A percentile compares a stretch with the other conserved stretches of the same genome.
These are phyloP conservation scores for Colletotrichum lindemuthianum DNA, from an alignment of 2,329 filamentous ascomycete species.

Conservation along the genomic window DNA sequence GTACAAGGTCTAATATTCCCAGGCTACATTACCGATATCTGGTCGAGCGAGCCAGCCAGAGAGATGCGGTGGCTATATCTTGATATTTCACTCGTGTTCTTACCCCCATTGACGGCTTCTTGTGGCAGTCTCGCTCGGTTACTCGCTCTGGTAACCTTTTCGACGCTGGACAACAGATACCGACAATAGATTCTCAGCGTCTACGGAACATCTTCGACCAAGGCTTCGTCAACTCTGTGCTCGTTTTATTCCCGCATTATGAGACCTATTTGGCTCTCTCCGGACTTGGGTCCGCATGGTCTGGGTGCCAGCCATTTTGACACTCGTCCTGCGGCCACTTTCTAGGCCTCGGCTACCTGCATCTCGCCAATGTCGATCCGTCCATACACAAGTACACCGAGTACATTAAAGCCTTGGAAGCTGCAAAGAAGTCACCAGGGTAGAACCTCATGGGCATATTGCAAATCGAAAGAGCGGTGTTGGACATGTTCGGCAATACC, in stretches of 20 bases:
- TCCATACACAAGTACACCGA: conserved; percentile 25
- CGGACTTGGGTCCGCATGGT: neutral
- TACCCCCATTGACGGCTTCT: neutral
- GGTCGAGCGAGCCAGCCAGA: neutral
- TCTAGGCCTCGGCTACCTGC: conserved; percentile 25
- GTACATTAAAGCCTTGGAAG: conserved; percentile 23
- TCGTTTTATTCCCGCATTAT: too few relatives aligned
- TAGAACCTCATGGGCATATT: conserved; percentile 1
- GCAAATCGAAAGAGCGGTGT: conserved; percentile 18
- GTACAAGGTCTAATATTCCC: neutral
- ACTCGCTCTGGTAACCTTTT: too few relatives aligned
- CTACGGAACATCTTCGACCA: too few relatives aligned
- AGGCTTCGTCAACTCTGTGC: too few relatives aligned
- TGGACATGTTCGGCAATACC: conserved; percentile 1
- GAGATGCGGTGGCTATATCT: too few relatives aligned
- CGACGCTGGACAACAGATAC: too few relatives aligned
- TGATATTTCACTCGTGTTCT: neutral
- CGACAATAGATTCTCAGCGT: too few relatives aligned
- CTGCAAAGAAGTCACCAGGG: neutral
- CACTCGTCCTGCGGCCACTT: conserved; percentile 25
- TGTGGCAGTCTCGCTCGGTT: too few relatives aligned
- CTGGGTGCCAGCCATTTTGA: conserved; percentile 12
- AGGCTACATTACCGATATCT: neutral
- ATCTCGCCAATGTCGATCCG: conserved; percentile 23
- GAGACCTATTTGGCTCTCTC: neutral